Percentiles rank a stretch among this genome's conserved stretches.
These are phyloP conservation scores for Chenopodium quinoa DNA, from an alignment of 148 eudicot species.

Conservation along the genomic window DNA sequence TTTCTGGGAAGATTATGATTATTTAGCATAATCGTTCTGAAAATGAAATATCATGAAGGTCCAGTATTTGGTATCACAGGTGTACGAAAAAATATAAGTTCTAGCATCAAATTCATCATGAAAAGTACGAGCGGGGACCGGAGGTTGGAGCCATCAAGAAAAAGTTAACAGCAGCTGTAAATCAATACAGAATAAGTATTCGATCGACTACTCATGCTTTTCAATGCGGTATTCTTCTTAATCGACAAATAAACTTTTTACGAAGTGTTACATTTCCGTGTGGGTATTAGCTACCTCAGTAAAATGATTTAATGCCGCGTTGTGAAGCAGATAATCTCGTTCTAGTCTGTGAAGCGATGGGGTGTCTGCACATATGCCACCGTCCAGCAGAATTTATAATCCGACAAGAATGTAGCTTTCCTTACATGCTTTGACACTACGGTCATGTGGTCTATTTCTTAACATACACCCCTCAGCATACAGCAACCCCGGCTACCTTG, in stretches of 20 bases:
- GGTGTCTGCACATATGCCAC: too few relatives aligned
- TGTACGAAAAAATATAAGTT: background rate
- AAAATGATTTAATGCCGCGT: too few relatives aligned
- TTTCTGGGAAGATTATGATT: too few relatives aligned
- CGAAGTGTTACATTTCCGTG: background rate
- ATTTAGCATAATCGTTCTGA: background rate
- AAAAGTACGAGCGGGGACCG: background rate
- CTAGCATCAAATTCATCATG: background rate
- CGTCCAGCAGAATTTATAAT: too few relatives aligned
- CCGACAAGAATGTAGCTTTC: too few relatives aligned
- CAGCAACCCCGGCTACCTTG: too few relatives aligned
- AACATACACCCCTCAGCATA: too few relatives aligned
- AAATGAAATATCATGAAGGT: conserved; percentile 17
- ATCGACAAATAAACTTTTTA: background rate
- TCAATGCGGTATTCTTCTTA: background rate
- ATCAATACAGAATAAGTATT: background rate
- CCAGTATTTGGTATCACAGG: background rate
- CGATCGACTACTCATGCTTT: background rate
- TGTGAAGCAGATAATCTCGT: too few relatives aligned
- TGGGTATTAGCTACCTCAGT: background rate
- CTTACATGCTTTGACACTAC: too few relatives aligned
- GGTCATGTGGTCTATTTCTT: too few relatives aligned
- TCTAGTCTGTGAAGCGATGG: too few relatives aligned
- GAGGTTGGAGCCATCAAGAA: background rate
- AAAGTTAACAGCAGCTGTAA: background rate